Evolutionary conservation across 2,329 filamentous ascomycete genomes (phyloP).

Genomic region (Mariannaea elegans): DNA sequence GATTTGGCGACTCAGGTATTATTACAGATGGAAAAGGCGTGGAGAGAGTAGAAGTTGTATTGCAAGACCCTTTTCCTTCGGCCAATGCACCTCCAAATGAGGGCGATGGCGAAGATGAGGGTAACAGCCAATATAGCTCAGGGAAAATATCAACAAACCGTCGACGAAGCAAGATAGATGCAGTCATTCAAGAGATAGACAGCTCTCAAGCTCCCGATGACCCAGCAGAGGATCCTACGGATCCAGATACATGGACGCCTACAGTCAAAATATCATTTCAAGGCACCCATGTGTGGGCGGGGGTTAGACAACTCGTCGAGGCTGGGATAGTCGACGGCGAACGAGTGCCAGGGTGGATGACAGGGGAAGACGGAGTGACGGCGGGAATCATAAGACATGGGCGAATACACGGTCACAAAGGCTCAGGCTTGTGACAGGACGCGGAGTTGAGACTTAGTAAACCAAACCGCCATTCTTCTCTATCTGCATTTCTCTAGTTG

Average conservation of each 20-base stretch:
- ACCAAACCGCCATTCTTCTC: slow-evolving; percentile 29
- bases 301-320: slow-evolving; percentile 81
- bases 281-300: slow-evolving; percentile 82
- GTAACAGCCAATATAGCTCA: slow-evolving; percentile 20
- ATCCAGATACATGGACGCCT: slow-evolving; percentile 44
- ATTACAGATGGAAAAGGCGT: slow-evolving; percentile 67
- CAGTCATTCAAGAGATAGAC: slow-evolving; percentile 43
- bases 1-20: slow-evolving; percentile 73
- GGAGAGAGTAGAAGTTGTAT: slow-evolving; percentile 67
- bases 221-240: slow-evolving; percentile 37
- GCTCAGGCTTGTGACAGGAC: slow-evolving; percentile 58
- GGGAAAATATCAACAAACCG: slow-evolving; percentile 21
- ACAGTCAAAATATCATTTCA: slow-evolving; percentile 72
- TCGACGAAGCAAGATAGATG: slow-evolving; percentile 49
- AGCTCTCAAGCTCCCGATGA: slow-evolving; percentile 33
- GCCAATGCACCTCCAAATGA: slow-evolving; percentile 29
- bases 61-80: slow-evolving; percentile 66
- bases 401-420: slow-evolving; percentile 67
- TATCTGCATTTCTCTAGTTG: slow-evolving; percentile 41
- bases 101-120: slow-evolving; percentile 35
- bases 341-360: slow-evolving; percentile 90
- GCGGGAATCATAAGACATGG: slow-evolving; percentile 74
- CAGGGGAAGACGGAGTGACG: slow-evolving; percentile 84
- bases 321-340: slow-evolving; percentile 77
- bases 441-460: slow-evolving; percentile 24